These are phyloP conservation scores for Suhomyces canberraensis DNA, from an alignment of 805 yeast species.

Conservation along the genomic window DNA sequence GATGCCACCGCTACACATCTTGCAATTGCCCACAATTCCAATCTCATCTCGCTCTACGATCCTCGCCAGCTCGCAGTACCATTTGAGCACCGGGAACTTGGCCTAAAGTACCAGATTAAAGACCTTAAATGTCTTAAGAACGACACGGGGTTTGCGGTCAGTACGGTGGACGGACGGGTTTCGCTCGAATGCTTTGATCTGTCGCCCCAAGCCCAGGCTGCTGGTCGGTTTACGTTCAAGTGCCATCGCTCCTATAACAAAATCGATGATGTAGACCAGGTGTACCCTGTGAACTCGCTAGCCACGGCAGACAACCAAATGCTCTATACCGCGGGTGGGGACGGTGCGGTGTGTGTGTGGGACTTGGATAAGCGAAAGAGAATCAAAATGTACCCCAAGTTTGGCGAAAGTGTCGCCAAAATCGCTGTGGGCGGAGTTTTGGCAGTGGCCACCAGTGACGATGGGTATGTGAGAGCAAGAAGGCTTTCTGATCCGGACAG, in stretches of 20 bases:
- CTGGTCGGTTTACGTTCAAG: slow-evolving; percentile 69
- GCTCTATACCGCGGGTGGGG: slow-evolving; percentile 53
- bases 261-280: slow-evolving; percentile 44
- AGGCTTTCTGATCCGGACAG: slow-evolving; percentile 12
- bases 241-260: slow-evolving; percentile 58
- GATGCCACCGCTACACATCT: slow-evolving; percentile 47
- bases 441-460: slow-evolving; percentile 44
- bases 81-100: slow-evolving; percentile 53
- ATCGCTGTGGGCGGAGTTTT: slow-evolving; percentile 21
- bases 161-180: slow-evolving; percentile 81
- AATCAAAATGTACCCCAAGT: slow-evolving; percentile 38
- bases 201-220: slow-evolving; percentile 36
- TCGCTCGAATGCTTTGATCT: slow-evolving; percentile 67
- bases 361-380: slow-evolving; percentile 44
- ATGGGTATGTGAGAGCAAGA: slow-evolving; percentile 31
- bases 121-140: slow-evolving; percentile 53
- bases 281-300: slow-evolving; percentile 50
- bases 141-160: slow-evolving; percentile 56
- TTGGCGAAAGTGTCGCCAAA: slow-evolving; percentile 24
- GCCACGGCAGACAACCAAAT: slow-evolving; percentile 40
- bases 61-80: slow-evolving; percentile 45
- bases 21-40: slow-evolving; percentile 52
- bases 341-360: slow-evolving; percentile 50
- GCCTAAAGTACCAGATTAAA: slow-evolving; percentile 64
- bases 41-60: slow-evolving; percentile 58